phyloP scores from a whole-genome alignment of 192 early-diverging fungal genomes.

The Gryganskiella cystojenkinii region DNA sequence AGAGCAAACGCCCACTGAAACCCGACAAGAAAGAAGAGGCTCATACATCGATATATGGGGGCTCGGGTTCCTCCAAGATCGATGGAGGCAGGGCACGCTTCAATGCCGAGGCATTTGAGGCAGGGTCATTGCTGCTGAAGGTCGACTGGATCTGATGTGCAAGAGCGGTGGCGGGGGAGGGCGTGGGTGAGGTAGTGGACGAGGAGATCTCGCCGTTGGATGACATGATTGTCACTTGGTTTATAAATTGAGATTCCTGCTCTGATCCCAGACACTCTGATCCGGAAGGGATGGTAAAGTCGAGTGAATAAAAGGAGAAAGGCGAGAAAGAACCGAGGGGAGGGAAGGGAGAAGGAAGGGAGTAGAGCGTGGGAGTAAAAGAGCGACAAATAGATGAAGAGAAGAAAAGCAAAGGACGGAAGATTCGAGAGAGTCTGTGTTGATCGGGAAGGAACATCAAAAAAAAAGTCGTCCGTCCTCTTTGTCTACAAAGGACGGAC shows the following conservation, averaged over 20 bases:
- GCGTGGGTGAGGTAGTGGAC: constrained; percentile 3
- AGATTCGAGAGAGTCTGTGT: too few species aligned
- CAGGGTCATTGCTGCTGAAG: constrained; percentile 12
- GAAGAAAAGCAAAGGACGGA: constrained; percentile 1
- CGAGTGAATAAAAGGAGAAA: neutral
- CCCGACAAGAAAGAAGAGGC: too few species aligned
- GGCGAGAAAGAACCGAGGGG: neutral
- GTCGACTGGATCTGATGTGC: constrained; percentile 26
- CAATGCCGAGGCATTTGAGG: constrained; percentile 12
- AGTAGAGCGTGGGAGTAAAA: neutral
- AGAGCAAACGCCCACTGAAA: neutral
- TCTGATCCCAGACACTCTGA: neutral
- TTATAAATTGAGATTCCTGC: neutral
- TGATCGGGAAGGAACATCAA: too few species aligned
- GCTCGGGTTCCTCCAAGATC: constrained; percentile 7
- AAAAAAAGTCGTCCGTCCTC: too few species aligned
- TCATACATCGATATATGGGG: constrained; percentile 41
- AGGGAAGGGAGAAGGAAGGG: neutral
- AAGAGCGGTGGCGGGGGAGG: constrained; percentile 13
- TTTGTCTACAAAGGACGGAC: too few species aligned
- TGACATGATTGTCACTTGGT: constrained; percentile 14
- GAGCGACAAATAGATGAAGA: neutral
- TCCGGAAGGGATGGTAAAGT: neutral
- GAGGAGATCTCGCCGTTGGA: constrained; percentile 28
- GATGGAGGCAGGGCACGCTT: constrained; percentile 32